Base-by-base conservation (phyloP, 106 monocot genomes). In the Platanthera guangdongensis region DNA sequence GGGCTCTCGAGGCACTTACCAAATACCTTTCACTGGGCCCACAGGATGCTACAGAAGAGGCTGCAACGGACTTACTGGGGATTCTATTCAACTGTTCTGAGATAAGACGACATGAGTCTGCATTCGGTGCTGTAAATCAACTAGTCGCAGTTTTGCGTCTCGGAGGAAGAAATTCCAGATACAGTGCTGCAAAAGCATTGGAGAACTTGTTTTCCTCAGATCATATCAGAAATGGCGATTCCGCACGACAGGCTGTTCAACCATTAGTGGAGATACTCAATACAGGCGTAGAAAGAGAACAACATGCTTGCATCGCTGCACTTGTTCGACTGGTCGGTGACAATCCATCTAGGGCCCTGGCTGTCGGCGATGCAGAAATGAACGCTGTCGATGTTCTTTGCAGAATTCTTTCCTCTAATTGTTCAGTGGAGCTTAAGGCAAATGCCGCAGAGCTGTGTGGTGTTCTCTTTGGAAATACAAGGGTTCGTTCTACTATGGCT, bases 311-410 rank as follows among this genome's bases (percentile, higher is more conserved):
- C 63, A 94, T 94, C 71, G 85, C 90, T 79, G 90, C 99, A 14
- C 85, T 99, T 50, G 94, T 99, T 76, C 86, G 81, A 60, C 77
- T 99, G 57, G 79, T 94, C 4, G 82, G 79, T 80, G 99, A 94
- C 45, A 94, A 92, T 81, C 84, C 88, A 45, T 90, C 91, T 16
- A 89, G 86, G 77, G 84, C 90, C 68, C 75, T 92, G 78, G 83
- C 84, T 62, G 86, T 97, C 68, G 90, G 84, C 8, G 97, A 99
- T 82, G 77, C 88, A 52, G 97, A 99, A 78, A 88, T 88, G 86
- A 92, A 85, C 75, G 92, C 99, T 73, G 94, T 94, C 39, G 99
- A 99, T 90, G 90, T 99, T 67, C 92, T 99, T 67, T 94, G 90
- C 71, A 87, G 92, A 45, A 99, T 99, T 74, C 88, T 99, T 76